Conservation (phyloP, 306 rosid species). For the Prunus armeniaca region DNA sequence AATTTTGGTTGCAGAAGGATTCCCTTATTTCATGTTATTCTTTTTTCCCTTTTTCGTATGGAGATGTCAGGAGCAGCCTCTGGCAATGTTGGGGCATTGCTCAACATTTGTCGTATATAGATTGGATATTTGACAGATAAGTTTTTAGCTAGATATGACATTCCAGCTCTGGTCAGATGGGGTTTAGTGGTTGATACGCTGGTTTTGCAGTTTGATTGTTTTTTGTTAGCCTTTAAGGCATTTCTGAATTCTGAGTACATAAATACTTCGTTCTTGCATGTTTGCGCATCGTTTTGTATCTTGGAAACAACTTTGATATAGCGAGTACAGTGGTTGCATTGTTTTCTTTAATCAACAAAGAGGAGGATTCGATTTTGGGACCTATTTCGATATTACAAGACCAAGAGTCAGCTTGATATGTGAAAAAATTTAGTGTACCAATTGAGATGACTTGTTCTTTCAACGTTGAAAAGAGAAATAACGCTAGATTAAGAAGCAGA, state of each 20-base stretch:
- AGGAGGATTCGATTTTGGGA: too few species aligned
- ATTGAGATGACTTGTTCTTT: too few species aligned
- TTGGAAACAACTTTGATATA: not conserved
- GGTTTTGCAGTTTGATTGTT: conserved; percentile 13
- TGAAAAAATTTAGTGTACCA: not conserved
- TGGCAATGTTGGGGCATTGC: conserved; percentile 9
- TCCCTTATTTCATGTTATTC: conserved; percentile 17
- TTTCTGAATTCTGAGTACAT: not conserved
- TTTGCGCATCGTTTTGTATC: not conserved
- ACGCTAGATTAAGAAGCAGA: too few species aligned
- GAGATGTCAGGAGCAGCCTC: conserved; percentile 4
- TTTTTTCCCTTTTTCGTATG: conserved; percentile 16
- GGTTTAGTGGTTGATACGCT: not conserved
- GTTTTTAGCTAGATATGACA: not conserved
- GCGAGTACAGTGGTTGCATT: not conserved
- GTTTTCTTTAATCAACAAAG: too few species aligned
- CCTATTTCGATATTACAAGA: too few species aligned
- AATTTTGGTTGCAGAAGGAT: conserved; percentile 25
- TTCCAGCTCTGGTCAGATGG: not conserved
- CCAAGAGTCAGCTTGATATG: not conserved
- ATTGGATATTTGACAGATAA: not conserved
- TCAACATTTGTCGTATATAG: not conserved
- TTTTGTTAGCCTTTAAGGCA: not conserved
- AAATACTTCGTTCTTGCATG: not conserved
- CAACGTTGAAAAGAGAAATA: too few species aligned